Evolutionary conservation across 2,329 filamentous ascomycete species (phyloP), one percentile per base, ranked within the genome.

Genomic region (Fusarium begoniae): DNA sequence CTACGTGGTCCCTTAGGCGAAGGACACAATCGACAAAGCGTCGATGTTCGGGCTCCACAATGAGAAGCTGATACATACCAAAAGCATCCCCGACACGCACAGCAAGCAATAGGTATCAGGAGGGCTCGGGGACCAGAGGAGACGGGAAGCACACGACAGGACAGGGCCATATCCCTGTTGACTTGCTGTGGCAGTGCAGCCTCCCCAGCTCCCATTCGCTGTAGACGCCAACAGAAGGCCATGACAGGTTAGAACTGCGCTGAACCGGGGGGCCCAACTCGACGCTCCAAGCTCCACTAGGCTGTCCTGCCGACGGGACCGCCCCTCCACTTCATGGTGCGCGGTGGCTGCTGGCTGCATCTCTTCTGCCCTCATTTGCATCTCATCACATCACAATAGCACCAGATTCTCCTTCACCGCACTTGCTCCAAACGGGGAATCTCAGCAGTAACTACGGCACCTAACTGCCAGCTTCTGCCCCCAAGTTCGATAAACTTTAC

Each of bases 151-250:
- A 68, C 65, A 68, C 63, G 66, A 70, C 48, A 69, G 41, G 64
- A 50, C 47, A 54, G 63, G 51, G 48, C 44, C 45, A 26, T 53
- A 71, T 54, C 70, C 70, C 48, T 73, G 66, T 57, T 51, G 30
- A n/a, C 35, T 40, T 32, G 45, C 47, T 75, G 72, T 75, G 72
- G 72, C 72, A 75, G 72, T 75, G 72, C 72, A 75, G 61, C 43
- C 59, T 58, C 60, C 35, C 32, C 37, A 56, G 40, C 35, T 62
- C 40, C 51, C n/a, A 62, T 61, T 51, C 55, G 55, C 30, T 58
- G 30, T 26, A 50, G 41, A 28, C 30, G 30, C 24, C 15, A 51
- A 59, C 26, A 37, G 43, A 30, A 35, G 45, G 55, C 32, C 55
- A 15, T 61, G 48, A 56, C 58, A 56, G 58, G 37, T 32, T 55